A percentile compares a stretch with the other conserved stretches of the same genome.
phyloP scores from a whole-genome alignment of 1,284 basidiomycete species.

The Ustilago shanxiensis region DNA sequence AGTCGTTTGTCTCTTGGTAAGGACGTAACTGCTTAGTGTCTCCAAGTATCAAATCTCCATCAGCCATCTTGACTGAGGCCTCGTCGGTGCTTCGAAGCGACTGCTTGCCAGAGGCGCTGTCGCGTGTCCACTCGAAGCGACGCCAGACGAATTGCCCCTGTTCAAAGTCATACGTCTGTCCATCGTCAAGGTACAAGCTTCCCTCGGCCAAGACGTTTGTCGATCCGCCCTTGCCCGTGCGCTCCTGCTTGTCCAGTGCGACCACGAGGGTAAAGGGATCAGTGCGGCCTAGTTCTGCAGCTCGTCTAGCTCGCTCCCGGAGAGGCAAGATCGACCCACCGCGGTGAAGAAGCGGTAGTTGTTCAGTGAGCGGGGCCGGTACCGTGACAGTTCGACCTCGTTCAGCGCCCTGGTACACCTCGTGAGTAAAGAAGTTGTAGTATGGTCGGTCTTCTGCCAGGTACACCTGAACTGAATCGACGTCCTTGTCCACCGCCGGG shows the following conservation, averaged over 20 bases:
- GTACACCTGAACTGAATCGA: constrained; percentile 81
- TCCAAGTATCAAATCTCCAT: constrained; percentile 27
- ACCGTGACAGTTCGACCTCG: constrained; percentile 78
- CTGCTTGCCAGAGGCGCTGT: constrained; percentile 23
- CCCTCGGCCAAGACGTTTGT: constrained; percentile 75
- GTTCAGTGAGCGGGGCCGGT: constrained; percentile 73
- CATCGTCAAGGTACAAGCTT: constrained; percentile 95
- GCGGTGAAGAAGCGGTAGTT: constrained; percentile 85
- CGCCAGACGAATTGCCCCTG: constrained; percentile 81
- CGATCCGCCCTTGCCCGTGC: constrained; percentile 21
- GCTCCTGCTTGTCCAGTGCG: constrained; percentile 76
- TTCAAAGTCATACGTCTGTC: constrained; percentile 83
- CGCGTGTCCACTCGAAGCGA: constrained; percentile 50
- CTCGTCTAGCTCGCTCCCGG: constrained; percentile 85
- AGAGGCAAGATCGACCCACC: constrained; percentile 92
- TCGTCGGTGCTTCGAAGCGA: constrained; percentile 46
- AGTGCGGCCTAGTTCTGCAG: constrained; percentile 86
- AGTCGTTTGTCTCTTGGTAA: constrained; percentile 49
- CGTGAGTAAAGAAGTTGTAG: constrained; percentile 85
- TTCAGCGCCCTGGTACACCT: constrained; percentile 76
- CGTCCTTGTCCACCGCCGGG: constrained; percentile 84
- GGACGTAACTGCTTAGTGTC: constrained; percentile 46
- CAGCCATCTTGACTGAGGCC: constrained; percentile 23
- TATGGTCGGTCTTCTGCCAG: constrained; percentile 92
- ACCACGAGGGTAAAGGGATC: constrained; percentile 95